These are phyloP conservation scores for Leishmania turanica DNA, from an alignment of 208 protist genomes.

Conservation along the genomic window DNA sequence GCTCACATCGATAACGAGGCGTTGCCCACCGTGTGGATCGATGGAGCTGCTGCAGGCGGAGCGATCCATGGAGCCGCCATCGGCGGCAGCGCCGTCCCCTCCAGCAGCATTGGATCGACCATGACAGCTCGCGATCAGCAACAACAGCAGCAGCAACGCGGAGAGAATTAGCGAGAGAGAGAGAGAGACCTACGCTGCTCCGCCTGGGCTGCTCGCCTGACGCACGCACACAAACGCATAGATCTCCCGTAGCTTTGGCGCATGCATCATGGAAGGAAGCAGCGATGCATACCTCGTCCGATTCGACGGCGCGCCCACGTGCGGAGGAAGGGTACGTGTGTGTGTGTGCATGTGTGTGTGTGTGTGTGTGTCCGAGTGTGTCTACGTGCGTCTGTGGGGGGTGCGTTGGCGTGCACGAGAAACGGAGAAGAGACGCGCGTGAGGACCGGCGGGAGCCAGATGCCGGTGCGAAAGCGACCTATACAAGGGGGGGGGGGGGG, in stretches of 20 bases:
- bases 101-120: slow-evolving; percentile 12
- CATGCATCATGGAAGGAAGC: background rate
- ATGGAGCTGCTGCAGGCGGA: background rate
- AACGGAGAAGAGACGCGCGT: background rate
- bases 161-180: background rate
- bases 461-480: background rate
- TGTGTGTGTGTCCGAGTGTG: too few species aligned
- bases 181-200: background rate
- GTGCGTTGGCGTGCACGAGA: background rate
- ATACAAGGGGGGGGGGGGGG: too few species aligned
- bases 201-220: background rate
- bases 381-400: too few species aligned
- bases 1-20: background rate
- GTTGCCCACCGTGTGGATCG: background rate
- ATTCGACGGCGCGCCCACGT: background rate
- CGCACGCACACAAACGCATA: background rate
- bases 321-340: background rate
- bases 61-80: background rate
- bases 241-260: background rate
- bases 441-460: background rate
- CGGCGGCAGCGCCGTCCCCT: slow-evolving; percentile 14
- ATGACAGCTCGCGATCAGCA: slow-evolving; percentile 26
- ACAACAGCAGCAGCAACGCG: slow-evolving; percentile 11
- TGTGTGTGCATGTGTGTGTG: background rate
- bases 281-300: background rate